phyloP scores from a whole-genome alignment of 2,329 filamentous ascomycete genomes.

The Penicillium verrucosum region DNA sequence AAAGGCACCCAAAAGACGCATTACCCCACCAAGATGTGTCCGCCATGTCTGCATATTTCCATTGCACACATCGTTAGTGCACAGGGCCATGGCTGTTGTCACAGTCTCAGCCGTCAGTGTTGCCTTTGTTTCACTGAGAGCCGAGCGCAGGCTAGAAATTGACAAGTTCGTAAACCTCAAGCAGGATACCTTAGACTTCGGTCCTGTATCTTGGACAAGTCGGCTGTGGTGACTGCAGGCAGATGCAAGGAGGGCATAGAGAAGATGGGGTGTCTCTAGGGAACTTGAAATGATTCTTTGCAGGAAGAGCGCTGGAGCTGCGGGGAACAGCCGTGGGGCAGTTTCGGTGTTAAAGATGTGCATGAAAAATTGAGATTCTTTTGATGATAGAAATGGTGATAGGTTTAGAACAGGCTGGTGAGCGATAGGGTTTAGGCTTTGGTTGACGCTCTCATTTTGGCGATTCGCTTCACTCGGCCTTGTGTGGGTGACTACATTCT shows the following conservation, averaged over 20 bases:
- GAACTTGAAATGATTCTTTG: conserved; percentile 2
- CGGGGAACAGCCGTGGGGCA: too few relatives aligned
- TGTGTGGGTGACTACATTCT: too few relatives aligned
- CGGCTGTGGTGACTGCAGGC: conserved; percentile 31
- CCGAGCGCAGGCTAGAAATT: conserved; percentile 23
- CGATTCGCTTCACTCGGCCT: too few relatives aligned
- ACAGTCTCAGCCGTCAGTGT: conserved; percentile 23
- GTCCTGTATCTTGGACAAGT: conserved; percentile 18
- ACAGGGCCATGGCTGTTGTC: conserved; percentile 31
- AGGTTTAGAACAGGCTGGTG: too few relatives aligned
- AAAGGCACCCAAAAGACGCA: conserved; percentile 22
- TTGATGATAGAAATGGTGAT: too few relatives aligned
- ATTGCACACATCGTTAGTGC: conserved; percentile 36
- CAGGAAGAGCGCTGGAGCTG: conserved; percentile 15
- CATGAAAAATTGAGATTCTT: too few relatives aligned
- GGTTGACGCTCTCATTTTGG: too few relatives aligned
- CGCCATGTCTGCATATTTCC: conserved; percentile 29
- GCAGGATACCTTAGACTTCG: conserved; percentile 13
- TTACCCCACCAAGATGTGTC: conserved; percentile 27
- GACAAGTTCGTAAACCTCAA: conserved; percentile 30
- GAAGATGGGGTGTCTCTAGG: conserved; percentile 26
- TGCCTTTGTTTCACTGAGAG: conserved; percentile 14
- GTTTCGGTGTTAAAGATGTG: too few relatives aligned
- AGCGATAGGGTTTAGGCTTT: too few relatives aligned
- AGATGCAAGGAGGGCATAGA: conserved; percentile 28